A percentile compares a stretch with the other conserved stretches of the same genome.
Evolutionary conservation across 1,139 yeast species (phyloP).

Genomic region (Scheffersomyces titani): DNA sequence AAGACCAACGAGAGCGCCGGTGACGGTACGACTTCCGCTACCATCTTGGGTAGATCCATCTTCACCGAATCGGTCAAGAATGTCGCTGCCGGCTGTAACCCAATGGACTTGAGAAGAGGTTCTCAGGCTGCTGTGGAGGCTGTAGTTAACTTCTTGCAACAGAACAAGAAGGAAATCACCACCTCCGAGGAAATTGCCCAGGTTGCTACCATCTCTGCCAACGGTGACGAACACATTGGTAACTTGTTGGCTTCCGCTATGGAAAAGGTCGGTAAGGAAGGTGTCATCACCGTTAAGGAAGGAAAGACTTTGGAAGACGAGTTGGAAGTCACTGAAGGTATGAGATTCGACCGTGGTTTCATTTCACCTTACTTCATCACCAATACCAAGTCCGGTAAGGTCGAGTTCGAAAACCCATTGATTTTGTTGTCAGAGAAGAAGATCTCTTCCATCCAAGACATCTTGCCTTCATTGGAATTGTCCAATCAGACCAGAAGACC

Average conservation of each 20-base stretch:
- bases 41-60: slow-evolving; percentile 94
- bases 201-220: slow-evolving; percentile 98
- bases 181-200: slow-evolving; percentile 97
- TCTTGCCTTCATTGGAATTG: slow-evolving; percentile 90
- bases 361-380: slow-evolving; percentile 98
- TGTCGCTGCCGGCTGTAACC: slow-evolving; percentile 99
- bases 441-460: slow-evolving; percentile 88
- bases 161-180: slow-evolving; percentile 94
- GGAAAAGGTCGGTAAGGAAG: slow-evolving; percentile 99
- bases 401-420: slow-evolving; percentile 95
- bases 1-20: slow-evolving; percentile 99
- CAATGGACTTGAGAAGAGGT: slow-evolving; percentile 99
- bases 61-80: slow-evolving; percentile 97
- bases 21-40: slow-evolving; percentile 98
- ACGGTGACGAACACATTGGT: slow-evolving; percentile 96
- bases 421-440: slow-evolving; percentile 91
- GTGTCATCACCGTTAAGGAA: slow-evolving; percentile 96
- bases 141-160: slow-evolving; percentile 83
- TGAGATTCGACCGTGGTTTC: slow-evolving; percentile 98
- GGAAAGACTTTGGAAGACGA: slow-evolving; percentile 97
- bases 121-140: slow-evolving; percentile 98
- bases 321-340: slow-evolving; percentile 97
- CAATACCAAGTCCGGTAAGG: slow-evolving; percentile 94
- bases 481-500: slow-evolving; percentile 97
- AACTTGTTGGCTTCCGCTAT: slow-evolving; percentile 91